Base-by-base conservation (phyloP, 2,329 filamentous ascomycete species). In the Tolypocladium tropicale region DNA sequence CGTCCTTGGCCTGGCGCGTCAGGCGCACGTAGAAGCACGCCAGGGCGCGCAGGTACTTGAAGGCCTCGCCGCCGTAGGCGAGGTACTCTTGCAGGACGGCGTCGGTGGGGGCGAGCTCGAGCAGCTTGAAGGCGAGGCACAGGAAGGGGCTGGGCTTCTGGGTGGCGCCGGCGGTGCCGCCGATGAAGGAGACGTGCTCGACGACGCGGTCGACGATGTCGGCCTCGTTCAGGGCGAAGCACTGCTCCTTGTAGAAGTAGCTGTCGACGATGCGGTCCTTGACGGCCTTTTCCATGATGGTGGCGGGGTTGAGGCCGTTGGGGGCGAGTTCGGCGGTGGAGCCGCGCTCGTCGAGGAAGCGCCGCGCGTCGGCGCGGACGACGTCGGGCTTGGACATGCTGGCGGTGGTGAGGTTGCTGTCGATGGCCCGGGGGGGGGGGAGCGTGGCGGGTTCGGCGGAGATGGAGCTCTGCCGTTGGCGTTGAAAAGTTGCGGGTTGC, bases 161-260 rank as follows among this genome's bases (percentile, higher is more conserved):
- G 52, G 85, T 81, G 21, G 84, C 81, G 54, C 92, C 91, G 66
- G 90, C 90, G 6, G 91, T 95, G 62, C 94, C 94, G 60, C 92
- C 94, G 56, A 99, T 82, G 71, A 88, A 94, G 52, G 76, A 80
- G 51, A 99, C 81, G 72, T 86, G 80, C 64, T 93, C 88, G 30
- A 90, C 88, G 0, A 95, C 92, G 61, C 94, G 89, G 74, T 96
- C 90, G 64, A 96, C 87, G 6, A 99, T 77, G 71, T 85, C 82
- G 54, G 83, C 83, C 68, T 86, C 84, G 75, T 97, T 99, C 61
- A 99, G 80, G 46, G 89, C 94, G 73, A 97, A 99, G 71, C 94
- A 96, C 75, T 96, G 92, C 74, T 97, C 94, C 73, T 96, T 96
- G 88, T 91, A 99, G 77, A 96, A 99, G 75, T 96, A 95, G 54